phyloP scores from a whole-genome alignment of 306 rosid genomes.

The Herpetospermum pedunculosum region DNA sequence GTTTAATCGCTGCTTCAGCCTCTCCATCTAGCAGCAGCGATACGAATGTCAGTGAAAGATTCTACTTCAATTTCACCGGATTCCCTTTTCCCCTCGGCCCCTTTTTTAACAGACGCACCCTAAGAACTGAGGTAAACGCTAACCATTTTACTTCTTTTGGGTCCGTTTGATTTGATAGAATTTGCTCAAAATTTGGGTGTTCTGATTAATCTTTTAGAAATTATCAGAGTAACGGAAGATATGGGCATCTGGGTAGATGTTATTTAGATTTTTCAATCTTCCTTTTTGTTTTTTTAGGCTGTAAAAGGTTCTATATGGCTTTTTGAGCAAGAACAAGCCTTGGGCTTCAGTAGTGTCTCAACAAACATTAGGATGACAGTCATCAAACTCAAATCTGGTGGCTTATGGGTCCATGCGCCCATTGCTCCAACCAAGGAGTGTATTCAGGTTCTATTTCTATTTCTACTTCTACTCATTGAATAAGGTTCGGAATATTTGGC shows the following conservation, averaged over 20 bases:
- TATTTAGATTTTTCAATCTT: not conserved
- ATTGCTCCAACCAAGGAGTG: constrained; percentile 98
- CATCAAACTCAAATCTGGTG: constrained; percentile 92
- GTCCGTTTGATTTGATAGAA: not conserved
- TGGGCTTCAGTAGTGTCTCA: constrained; percentile 97
- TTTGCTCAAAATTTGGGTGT: not conserved
- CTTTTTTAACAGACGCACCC: constrained; percentile 69
- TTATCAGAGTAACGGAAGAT: not conserved
- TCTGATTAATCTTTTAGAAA: too few relatives aligned
- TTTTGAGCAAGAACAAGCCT: constrained; percentile 95
- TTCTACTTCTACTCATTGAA: not conserved
- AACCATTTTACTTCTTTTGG: not conserved
- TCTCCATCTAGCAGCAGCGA: constrained; percentile 15
- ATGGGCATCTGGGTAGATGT: not conserved
- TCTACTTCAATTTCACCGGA: constrained; percentile 91
- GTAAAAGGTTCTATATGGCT: constrained; percentile 84
- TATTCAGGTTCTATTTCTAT: constrained; percentile 49
- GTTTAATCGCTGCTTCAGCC: constrained; percentile 47
- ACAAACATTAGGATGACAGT: constrained; percentile 98
- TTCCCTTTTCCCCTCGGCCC: constrained; percentile 98
- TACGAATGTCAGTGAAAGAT: constrained; percentile 36
- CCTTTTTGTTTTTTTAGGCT: constrained; percentile 37
- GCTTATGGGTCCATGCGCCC: constrained; percentile 96
- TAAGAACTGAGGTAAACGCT: constrained; percentile 67
- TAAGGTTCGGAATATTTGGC: too few relatives aligned